Base-by-base conservation (phyloP, 257 asterid genomes). In the Misopates orontium region DNA sequence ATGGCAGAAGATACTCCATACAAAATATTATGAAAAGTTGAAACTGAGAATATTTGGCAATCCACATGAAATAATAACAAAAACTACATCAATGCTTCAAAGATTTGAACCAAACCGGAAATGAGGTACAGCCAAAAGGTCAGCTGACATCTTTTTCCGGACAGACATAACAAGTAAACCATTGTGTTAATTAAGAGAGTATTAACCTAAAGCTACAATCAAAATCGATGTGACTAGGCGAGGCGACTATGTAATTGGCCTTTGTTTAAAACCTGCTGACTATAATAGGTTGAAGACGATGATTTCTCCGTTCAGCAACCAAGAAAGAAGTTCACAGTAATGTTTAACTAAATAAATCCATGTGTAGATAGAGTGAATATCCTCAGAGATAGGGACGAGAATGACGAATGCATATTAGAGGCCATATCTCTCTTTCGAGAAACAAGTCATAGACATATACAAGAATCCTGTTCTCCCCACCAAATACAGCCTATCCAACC, bases 1-100 rank as follows among this genome's bases (percentile, higher is more conserved):
- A 51, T 25, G 50, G 58, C 10, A 12, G 41, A 51, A 48, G 10
- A 61, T 16, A 54, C 53, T 57, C 39, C 45, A 24, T 12, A 49
- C 13, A 17, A 39, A 20, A 19, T 2, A 50, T 23, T 36, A 69
- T 2, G 20, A 31, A 53, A 59, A 19, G 48, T 19, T 20, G 40
- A 53, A 58, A 18, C 56, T 15, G 51, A 23, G 16, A 52, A 55
- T 14, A 66, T 32, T 57, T 40, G 17, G 18, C 55, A 50, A 62
- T 23, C 44, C 60, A 60, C 52, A 48, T 6, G 8, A 50, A 4
- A 48, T 31, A n/a, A 67, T 16, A 36, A 21, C 4, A 14, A 49
- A 11, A 39, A 63, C 16, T 17, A 19, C 47, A 59, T 17, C 54
- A 42, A 17, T 13, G 24, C 44, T 25, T 11, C 44, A 51, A 44